These are phyloP conservation scores for Neocallimastix lanati DNA, from an alignment of 192 early-diverging fungal species.

Conservation along the genomic window DNA sequence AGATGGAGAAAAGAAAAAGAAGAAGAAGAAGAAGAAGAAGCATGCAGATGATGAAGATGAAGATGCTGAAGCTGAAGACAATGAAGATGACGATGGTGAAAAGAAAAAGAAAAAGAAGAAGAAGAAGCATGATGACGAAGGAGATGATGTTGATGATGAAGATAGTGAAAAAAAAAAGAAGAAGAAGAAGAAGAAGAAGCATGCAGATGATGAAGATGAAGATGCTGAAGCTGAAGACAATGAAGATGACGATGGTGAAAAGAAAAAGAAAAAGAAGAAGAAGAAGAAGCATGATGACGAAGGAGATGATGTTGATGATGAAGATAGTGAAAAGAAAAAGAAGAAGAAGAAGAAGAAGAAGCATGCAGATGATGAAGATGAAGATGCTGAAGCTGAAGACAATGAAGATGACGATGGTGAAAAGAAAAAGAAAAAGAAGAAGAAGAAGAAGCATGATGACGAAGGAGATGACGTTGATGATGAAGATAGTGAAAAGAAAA, in stretches of 20 bases:
- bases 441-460: background rate
- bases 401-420: background rate
- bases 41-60: background rate
- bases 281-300: background rate
- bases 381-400: background rate
- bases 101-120: background rate
- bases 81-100: background rate
- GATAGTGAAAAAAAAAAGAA: too few species aligned
- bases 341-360: background rate
- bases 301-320: background rate
- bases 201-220: constrained; percentile 24
- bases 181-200: too few species aligned
- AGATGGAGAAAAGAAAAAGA: background rate
- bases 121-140: too few species aligned
- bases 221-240: constrained; percentile 9
- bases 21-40: background rate
- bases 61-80: background rate
- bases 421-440: background rate
- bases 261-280: background rate
- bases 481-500: background rate
- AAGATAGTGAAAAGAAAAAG: background rate
- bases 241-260: background rate
- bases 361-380: background rate
- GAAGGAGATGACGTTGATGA: background rate
- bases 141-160: too few species aligned